Evolutionary conservation across 192 early-diverging fungal genomes (phyloP).

Genomic region (Oehlia diaphana): DNA sequence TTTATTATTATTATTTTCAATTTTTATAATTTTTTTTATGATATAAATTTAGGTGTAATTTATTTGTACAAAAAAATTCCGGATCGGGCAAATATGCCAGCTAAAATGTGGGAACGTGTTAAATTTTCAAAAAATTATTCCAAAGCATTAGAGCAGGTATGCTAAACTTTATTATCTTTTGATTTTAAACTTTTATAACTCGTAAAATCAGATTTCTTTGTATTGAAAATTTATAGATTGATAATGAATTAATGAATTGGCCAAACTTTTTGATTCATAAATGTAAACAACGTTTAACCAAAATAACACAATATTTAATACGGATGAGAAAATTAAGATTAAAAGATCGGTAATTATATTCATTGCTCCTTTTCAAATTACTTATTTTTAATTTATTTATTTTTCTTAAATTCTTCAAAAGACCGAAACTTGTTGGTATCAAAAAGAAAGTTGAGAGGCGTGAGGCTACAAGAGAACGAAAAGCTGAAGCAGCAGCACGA

Average conservation of each 20-base stretch:
- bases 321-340: conserved; percentile 88
- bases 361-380: not conserved
- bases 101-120: conserved; percentile 90
- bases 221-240: conserved; percentile 55
- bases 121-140: conserved; percentile 90
- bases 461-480: conserved; percentile 80
- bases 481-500: conserved; percentile 89
- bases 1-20: not conserved
- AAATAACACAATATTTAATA: conserved; percentile 95
- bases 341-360: conserved; percentile 57
- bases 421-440: conserved; percentile 80
- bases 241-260: conserved; percentile 90
- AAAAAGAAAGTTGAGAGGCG: conserved; percentile 94
- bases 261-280: conserved; percentile 89
- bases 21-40: conserved; percentile 11
- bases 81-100: conserved; percentile 91
- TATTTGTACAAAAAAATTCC: conserved; percentile 95
- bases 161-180: not conserved
- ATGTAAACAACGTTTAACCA: conserved; percentile 95
- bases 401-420: conserved; percentile 29
- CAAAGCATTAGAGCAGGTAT: conserved; percentile 74
- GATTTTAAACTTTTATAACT: not conserved
- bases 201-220: not conserved
- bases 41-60: conserved; percentile 52
- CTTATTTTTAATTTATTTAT: conserved; percentile 1